A percentile compares a stretch with the other conserved stretches of the same genome.
phyloP scores from a whole-genome alignment of 768 basidiomycete genomes.

The Tulasnella sp. region DNA sequence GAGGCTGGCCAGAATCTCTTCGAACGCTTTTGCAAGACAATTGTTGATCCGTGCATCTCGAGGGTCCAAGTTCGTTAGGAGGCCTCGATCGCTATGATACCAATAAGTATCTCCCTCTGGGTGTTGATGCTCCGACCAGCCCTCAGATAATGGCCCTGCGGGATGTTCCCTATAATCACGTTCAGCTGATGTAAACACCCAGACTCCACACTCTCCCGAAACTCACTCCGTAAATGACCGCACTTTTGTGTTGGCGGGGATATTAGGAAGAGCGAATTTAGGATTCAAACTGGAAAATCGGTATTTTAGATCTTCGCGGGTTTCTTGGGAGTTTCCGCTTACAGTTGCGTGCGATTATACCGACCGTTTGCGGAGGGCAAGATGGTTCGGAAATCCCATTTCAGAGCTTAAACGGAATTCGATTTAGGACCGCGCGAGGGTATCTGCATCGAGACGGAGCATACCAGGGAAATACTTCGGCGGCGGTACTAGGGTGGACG shows the following conservation, averaged over 20 bases:
- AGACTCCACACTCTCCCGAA: too few species aligned
- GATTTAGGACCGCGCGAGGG: too few species aligned
- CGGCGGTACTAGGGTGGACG: too few species aligned
- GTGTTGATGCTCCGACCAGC: conserved; percentile 4
- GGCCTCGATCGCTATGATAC: not conserved
- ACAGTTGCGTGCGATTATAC: not conserved
- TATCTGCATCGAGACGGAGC: too few species aligned
- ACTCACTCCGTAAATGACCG: not conserved
- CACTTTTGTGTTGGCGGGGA: not conserved
- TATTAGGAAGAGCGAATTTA: not conserved
- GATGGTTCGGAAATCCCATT: too few species aligned
- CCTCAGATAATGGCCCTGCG: not conserved
- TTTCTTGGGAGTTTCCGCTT: too few species aligned
- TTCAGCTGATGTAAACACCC: not conserved
- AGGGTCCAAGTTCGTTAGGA: conserved; percentile 16
- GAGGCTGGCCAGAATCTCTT: not conserved
- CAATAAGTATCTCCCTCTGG: conserved; percentile 18
- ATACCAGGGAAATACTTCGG: too few species aligned
- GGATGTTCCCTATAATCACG: not conserved
- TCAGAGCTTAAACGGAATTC: too few species aligned
- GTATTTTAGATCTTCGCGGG: too few species aligned
- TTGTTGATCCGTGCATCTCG: not conserved
- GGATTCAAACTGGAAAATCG: not conserved
- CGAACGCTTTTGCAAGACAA: not conserved
- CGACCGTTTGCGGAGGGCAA: not conserved